Conservation (phyloP, 1,284 basidiomycete genomes). For the Cutaneotrichosporon dermatis region DNA sequence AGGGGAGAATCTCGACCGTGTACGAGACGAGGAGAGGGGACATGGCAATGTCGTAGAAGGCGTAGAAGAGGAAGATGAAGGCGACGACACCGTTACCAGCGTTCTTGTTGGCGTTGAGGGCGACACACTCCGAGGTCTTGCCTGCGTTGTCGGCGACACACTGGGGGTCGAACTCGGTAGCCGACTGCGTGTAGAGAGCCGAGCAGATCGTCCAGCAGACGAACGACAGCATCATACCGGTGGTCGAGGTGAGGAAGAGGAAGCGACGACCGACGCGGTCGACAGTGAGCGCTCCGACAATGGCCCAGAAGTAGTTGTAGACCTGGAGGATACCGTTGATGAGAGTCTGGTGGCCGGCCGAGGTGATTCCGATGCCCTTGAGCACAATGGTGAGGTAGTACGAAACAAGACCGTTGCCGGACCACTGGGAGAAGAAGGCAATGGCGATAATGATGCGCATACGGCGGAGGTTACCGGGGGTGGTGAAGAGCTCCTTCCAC, state of each 20-base stretch:
- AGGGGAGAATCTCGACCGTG: constrained; percentile 26
- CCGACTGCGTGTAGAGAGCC: constrained; percentile 51
- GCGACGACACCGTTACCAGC: constrained; percentile 18
- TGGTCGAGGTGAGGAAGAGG: constrained; percentile 23
- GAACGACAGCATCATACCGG: constrained; percentile 54
- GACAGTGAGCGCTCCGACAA: constrained; percentile 34
- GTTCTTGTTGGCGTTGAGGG: constrained; percentile 13
- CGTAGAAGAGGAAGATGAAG: constrained; percentile 44
- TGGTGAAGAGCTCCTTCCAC: constrained; percentile 51
- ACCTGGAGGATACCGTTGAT: constrained; percentile 53
- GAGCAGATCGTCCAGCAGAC: constrained; percentile 65
- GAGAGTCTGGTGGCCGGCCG: constrained; percentile 59
- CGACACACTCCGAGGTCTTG: constrained; percentile 57
- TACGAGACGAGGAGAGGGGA: constrained; percentile 43
- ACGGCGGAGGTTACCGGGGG: constrained; percentile 23
- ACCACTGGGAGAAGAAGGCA: constrained; percentile 42
- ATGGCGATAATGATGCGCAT: constrained; percentile 34
- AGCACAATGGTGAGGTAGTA: constrained; percentile 69
- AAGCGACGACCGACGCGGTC: constrained; percentile 39
- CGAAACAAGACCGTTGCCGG: constrained; percentile 23
- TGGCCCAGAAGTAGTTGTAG: constrained; percentile 19
- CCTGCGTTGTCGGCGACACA: constrained; percentile 17
- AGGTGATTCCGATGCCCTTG: constrained; percentile 63
- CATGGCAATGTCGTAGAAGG: constrained; percentile 34
- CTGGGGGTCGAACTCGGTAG: constrained; percentile 22